Conservation (phyloP, 2,329 filamentous ascomycete species). For the Achaetomium macrosporum region DNA sequence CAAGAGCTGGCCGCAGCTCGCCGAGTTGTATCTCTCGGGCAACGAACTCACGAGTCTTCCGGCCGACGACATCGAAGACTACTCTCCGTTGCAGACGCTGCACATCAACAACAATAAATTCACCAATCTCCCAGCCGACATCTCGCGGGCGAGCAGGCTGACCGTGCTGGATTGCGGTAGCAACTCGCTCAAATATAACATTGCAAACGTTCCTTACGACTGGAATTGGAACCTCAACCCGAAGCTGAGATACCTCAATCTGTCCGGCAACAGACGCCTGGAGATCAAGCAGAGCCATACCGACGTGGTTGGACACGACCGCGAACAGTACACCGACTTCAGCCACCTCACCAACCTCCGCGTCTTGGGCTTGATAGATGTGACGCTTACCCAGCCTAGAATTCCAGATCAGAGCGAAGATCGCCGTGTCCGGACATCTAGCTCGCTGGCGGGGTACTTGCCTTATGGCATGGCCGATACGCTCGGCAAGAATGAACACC, state of each 20-base stretch:
- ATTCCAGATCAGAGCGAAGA: conserved; percentile 96
- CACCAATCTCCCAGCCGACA: conserved; percentile 89
- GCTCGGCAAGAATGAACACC: conserved; percentile 83
- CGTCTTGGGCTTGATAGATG: conserved; percentile 93
- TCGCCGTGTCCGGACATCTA: conserved; percentile 89
- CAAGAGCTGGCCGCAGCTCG: conserved; percentile 81
- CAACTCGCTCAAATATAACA: conserved; percentile 96
- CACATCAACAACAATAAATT: conserved; percentile 98
- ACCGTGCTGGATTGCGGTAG: conserved; percentile 90
- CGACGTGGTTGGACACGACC: conserved; percentile 48
- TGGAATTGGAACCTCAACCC: conserved; percentile 99
- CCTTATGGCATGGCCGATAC: conserved; percentile 98
- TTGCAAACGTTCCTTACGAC: conserved; percentile 97
- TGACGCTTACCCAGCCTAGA: conserved; percentile 86
- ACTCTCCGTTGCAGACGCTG: conserved; percentile 77
- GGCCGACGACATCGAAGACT: conserved; percentile 88
- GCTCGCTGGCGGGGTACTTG: conserved; percentile 84
- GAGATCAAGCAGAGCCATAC: conserved; percentile 73
- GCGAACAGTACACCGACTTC: conserved; percentile 79
- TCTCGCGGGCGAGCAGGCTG: conserved; percentile 88
- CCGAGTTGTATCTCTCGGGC: conserved; percentile 89
- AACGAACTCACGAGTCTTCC: conserved; percentile 90
- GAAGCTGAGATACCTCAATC: conserved; percentile 87
- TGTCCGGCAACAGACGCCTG: conserved; percentile 92
- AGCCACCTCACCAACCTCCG: conserved; percentile 76